Evolutionary conservation across 2,329 filamentous ascomycete genomes (phyloP).

Genomic region (Teratosphaeria gauchensis): DNA sequence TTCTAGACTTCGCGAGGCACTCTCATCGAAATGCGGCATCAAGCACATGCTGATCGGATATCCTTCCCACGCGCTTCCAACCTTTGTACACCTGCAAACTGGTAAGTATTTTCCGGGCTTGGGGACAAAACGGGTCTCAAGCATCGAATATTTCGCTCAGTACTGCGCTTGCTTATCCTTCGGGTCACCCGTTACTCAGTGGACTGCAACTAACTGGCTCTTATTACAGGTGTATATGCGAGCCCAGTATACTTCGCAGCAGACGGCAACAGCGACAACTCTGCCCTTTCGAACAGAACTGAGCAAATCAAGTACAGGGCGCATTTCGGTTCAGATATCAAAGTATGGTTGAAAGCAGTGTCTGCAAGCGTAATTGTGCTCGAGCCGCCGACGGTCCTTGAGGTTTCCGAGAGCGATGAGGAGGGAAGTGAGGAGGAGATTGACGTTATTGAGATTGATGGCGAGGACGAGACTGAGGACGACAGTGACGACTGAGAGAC

Average conservation of each 20-base stretch:
- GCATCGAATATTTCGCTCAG: background rate
- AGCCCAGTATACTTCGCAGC: background rate
- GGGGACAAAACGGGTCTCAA: too few species aligned
- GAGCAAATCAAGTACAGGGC: background rate
- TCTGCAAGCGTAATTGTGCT: background rate
- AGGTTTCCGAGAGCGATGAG: background rate
- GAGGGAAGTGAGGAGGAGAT: background rate
- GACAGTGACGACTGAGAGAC: too few species aligned
- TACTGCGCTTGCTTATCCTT: background rate
- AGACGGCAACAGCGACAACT: background rate
- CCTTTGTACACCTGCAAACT: background rate
- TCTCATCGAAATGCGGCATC: background rate
- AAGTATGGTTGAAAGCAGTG: constrained; percentile 1
- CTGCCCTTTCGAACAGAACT: background rate
- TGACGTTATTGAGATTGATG: background rate
- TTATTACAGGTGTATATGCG: background rate
- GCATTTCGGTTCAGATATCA: constrained; percentile 1
- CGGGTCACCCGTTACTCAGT: too few species aligned
- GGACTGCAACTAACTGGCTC: background rate
- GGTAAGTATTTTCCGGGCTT: background rate
- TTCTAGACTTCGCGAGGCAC: background rate
- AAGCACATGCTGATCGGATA: background rate
- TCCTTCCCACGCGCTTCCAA: background rate
- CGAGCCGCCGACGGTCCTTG: background rate
- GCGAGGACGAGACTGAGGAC: background rate